Evolutionary conservation across 805 yeast species (phyloP), one percentile per base, ranked within the genome.

Genomic region (Hanseniaspora thailandica): DNA sequence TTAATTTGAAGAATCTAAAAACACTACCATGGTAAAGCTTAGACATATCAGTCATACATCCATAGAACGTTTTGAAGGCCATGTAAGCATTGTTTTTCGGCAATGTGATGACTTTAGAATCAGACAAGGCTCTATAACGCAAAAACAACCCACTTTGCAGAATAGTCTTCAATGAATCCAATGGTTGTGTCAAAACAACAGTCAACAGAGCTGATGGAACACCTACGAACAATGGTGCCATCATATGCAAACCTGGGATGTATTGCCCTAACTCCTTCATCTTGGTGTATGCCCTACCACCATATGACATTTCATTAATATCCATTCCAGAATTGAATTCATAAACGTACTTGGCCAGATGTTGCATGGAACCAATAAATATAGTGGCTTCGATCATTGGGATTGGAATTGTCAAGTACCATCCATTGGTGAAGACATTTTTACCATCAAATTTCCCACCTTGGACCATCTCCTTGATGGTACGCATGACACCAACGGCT

Each of bases 101-200:
- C 9, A 43, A 6, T 3, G 44, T 41, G n/a, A 28, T 6, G 2
- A 41, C 36, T 7, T 40, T 25, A 13, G 19, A 34, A 9, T 41
- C 46, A 31, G 50, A 20, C 23, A 47, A 22, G 23, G 25, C 10
- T 35, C 76, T 59, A 4, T 65, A 61, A 61, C 73, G 73, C n/a
- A 83, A 79, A 62, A 81, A 78, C 60, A 80, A 25, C 4, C 47
- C 77, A 61, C 87, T 78, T 67, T 88, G 96, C 78, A 88, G 78
- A 62, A 95, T 76, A 2, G 96, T 78, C 69, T 89, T 89, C 46
- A 89, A 68, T 2, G 86, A 86, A 68, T 89, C 97, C 28, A 89
- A 70, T 0, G 97, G 97, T 68, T 87, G 97, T 0, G 96, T 89
- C 0, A 77, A 70, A 0, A 77, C 78, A 22, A 86, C 84, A 28